Percentiles rank a stretch among this genome's conserved stretches.
These are phyloP conservation scores for Wallacemonas sp. DNA, from an alignment of 208 protist genomes.

Conservation along the genomic window DNA sequence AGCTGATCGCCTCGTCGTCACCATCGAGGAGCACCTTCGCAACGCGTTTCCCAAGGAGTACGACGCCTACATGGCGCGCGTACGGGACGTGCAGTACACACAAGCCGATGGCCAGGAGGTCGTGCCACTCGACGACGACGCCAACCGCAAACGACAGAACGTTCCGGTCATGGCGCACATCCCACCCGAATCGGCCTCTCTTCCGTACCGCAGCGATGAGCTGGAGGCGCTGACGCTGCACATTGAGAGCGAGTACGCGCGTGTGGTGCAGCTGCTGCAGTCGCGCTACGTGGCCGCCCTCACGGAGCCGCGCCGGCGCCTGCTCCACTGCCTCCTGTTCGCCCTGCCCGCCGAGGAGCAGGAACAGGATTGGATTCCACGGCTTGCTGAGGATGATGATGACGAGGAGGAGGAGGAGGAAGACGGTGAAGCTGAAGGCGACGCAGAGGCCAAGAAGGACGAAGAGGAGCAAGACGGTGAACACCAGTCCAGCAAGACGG, in stretches of 20 bases:
- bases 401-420: slow-evolving; percentile 24
- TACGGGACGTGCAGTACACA: slow-evolving; percentile 3
- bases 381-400: slow-evolving; percentile 3
- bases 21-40: slow-evolving; percentile 50
- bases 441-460: not conserved
- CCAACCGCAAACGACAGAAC: not conserved
- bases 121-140: slow-evolving; percentile 6
- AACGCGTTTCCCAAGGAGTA: slow-evolving; percentile 35
- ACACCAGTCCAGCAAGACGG: not conserved
- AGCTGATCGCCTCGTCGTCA: slow-evolving; percentile 31
- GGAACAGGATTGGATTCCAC: slow-evolving; percentile 14
- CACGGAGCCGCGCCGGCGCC: slow-evolving; percentile 20
- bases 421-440: not conserved
- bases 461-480: not conserved
- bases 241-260: slow-evolving; percentile 35
- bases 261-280: slow-evolving; percentile 41
- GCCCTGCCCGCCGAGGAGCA: slow-evolving; percentile 21
- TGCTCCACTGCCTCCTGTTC: slow-evolving; percentile 22
- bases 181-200: not conserved
- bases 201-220: slow-evolving; percentile 35
- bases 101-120: not conserved
- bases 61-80: slow-evolving; percentile 14
- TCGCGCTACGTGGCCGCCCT: slow-evolving; percentile 31
- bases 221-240: slow-evolving; percentile 54
- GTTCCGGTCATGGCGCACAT: slow-evolving; percentile 5